Conservation (phyloP, 2,329 filamentous ascomycete species). For the Colletotrichum sp. region DNA sequence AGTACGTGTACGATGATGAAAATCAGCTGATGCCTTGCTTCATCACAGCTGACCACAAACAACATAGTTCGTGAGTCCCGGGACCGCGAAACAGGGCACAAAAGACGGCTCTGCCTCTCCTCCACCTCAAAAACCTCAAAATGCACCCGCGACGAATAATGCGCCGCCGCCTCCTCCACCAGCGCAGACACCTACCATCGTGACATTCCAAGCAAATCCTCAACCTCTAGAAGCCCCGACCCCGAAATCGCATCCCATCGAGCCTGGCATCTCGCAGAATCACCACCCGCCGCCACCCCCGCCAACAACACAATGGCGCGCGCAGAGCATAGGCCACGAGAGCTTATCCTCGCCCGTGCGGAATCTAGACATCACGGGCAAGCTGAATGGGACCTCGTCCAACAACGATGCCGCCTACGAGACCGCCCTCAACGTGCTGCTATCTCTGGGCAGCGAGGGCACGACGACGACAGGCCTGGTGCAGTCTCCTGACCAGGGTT, state of each 20-base stretch:
- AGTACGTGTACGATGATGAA: background rate
- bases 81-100: background rate
- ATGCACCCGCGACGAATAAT: background rate
- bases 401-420: constrained; percentile 28
- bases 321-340: background rate
- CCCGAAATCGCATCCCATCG: background rate
- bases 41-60: background rate
- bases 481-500: background rate
- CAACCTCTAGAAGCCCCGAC: background rate
- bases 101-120: background rate
- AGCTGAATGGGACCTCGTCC: background rate
- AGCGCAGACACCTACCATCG: background rate
- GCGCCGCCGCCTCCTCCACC: background rate
- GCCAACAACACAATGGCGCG: background rate
- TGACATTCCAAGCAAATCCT: background rate
- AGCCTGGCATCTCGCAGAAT: background rate
- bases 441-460: constrained; percentile 35
- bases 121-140: background rate
- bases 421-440: constrained; percentile 36
- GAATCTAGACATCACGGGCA: background rate
- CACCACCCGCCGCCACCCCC: background rate
- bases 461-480: background rate
- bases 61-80: constrained; percentile 14
- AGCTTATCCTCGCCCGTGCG: background rate
- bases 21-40: background rate